Evolutionary conservation across 2,329 filamentous ascomycete species (phyloP), one percentile per base, ranked within the genome.

Genomic region (Claviceps cyperi): DNA sequence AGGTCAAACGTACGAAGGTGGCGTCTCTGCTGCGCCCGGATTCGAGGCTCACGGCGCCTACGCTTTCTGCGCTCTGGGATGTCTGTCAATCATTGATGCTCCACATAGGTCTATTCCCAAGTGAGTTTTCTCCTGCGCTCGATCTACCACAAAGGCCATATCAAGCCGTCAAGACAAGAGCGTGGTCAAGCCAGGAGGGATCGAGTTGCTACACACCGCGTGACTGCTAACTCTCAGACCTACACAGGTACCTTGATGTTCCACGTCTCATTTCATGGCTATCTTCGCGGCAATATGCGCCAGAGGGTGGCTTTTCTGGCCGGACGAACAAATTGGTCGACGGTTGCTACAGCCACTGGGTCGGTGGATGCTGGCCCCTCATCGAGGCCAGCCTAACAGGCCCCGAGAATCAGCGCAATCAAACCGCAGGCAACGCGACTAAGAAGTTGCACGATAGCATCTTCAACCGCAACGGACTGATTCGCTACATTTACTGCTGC

Each of bases 301-400:
- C 91, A 3, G 92, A 97, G 65, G 90, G 90, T 55, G 92, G 92
- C 37, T 90, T 95, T 62, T 85, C 87, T 40, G 92, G 92, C 53
- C 84, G 92, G 58, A 95, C 91, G 28, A 97, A 97, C 74, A 98
- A 98, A 70, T 76, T 98, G 35, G 92, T 97, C 35, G 92, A 98
- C 66, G 92, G 91, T 44, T 98, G 92, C 69, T 98, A 98, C 70
- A 94, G 87, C 64, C 91, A 96, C 67, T 98, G 92, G 92, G 84
- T 95, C 36, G 92, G 92, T 50, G 86, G 85, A 50, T 97, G 90
- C 70, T 98, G 90, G 87, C 84, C 91, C 44, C 69, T 98, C 56
- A 74, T 97, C 57, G 85, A 96, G 70, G 86, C 87, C 51, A 83
- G 83, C 50, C 69, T 92, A 51, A 76, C 77, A 56, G 78, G 76